Base-by-base conservation (phyloP, 1,284 basidiomycete species). In the Melanopsichium pennsylvanicum region DNA sequence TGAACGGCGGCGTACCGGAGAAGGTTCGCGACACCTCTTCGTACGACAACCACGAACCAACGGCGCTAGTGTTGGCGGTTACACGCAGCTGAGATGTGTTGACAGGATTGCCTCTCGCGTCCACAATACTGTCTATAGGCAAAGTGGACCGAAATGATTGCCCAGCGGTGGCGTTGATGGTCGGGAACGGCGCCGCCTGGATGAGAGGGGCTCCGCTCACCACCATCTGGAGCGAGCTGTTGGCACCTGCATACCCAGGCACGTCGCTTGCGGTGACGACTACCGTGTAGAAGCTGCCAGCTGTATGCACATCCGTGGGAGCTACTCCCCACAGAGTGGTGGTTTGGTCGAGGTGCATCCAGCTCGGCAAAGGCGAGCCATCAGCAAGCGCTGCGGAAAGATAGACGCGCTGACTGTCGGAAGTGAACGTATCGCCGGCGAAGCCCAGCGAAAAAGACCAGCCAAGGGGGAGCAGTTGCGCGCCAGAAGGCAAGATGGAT, bases 371-470 rank as follows among this genome's bases (percentile, higher is more conserved):
- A 3, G 85, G 84, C 0, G 86, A 85, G 5, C 90, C 89, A 67
- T 92, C 87, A 0, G 84, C 83, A 63, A 87, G 85, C 23, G 85
- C 84, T 9, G 88, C 88, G 7, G 86, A 85, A 75, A 92, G 93
- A 80, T 83, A 90, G 13, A 94, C 81, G 22, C 63, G 54, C 43
- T 78, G 62, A 33, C 73, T 67, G 21, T 70, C 43, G 6, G 82
- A 76, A 2, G 76, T 75, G 79, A 89, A 90, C 2, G 90, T 93
- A 43, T 86, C 83, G 58, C 86, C 84, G 35, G 87, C 83, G 72
- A 96, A 88, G 10, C 93, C 94, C 54, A 97, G 85, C 72, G 91
- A 93, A 82, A 95, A 97, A 0, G 91, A 92, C 92, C 93, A 96
- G 25, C 84, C 83, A 2, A 87, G 86, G 1, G 92, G 93, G 9